A percentile compares a stretch with the other conserved stretches of the same genome.
These are phyloP conservation scores for Pleurotus eryngii DNA, from an alignment of 768 basidiomycete genomes.

Conservation along the genomic window DNA sequence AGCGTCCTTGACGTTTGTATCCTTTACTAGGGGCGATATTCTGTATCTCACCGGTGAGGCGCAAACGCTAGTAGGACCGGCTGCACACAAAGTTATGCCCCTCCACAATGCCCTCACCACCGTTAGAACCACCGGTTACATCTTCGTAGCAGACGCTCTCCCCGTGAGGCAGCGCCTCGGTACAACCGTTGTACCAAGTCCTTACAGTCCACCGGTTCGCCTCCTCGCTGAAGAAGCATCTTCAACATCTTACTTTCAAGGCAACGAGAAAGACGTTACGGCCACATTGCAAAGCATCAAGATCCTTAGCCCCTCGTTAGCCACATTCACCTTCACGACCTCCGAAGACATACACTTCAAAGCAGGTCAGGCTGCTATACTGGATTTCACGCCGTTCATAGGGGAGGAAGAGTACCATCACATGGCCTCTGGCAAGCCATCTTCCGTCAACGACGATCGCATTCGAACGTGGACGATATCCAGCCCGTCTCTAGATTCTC, in stretches of 20 bases:
- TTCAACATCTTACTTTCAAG: slow-evolving; percentile 22
- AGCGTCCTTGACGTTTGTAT: slow-evolving; percentile 55
- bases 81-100: slow-evolving; percentile 53
- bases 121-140: slow-evolving; percentile 48
- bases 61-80: slow-evolving; percentile 41
- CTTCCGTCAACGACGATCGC: slow-evolving; percentile 54
- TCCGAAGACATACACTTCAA: slow-evolving; percentile 28
- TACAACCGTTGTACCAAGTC: slow-evolving; percentile 27
- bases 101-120: slow-evolving; percentile 48
- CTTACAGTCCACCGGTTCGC: slow-evolving; percentile 59
- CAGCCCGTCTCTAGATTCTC: slow-evolving; percentile 18
- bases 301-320: slow-evolving; percentile 46
- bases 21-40: slow-evolving; percentile 50
- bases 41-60: slow-evolving; percentile 63
- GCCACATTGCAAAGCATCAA: slow-evolving; percentile 36
- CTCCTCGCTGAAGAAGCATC: slow-evolving; percentile 47
- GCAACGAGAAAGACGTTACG: slow-evolving; percentile 19
- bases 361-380: slow-evolving; percentile 51
- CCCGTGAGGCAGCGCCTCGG: slow-evolving; percentile 43
- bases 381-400: slow-evolving; percentile 52
- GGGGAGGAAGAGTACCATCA: slow-evolving; percentile 46
- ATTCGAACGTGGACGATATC: slow-evolving; percentile 68
- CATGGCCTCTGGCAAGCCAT: slow-evolving; percentile 44
- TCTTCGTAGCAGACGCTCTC: slow-evolving; percentile 49
- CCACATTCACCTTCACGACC: slow-evolving; percentile 49